Conservation (phyloP, 768 basidiomycete genomes). For the Sarcodon aspratus region DNA sequence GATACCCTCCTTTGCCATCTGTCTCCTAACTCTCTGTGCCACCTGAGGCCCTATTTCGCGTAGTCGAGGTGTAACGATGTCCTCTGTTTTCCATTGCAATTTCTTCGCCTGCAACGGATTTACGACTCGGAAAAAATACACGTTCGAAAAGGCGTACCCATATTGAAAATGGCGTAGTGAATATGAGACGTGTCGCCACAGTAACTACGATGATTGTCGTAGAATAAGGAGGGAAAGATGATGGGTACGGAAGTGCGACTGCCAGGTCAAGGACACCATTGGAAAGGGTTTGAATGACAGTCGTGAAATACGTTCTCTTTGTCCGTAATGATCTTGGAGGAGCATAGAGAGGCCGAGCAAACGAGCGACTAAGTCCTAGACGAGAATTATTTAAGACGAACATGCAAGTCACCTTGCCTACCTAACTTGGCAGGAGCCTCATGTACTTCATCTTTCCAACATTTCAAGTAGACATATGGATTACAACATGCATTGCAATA, state of each 20-base stretch:
- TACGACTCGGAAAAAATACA: constrained; percentile 5
- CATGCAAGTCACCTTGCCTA: not conserved
- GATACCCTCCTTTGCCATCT: constrained; percentile 47
- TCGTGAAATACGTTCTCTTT: constrained; percentile 11
- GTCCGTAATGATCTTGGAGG: not conserved
- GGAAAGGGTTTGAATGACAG: constrained; percentile 12
- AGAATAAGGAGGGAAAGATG: constrained; percentile 59
- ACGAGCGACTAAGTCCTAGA: constrained; percentile 5
- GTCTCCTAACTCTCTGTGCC: constrained; percentile 19
- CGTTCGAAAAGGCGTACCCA: constrained; percentile 43
- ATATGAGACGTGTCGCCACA: constrained; percentile 41
- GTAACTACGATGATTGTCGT: constrained; percentile 66
- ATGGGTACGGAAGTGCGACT: constrained; percentile 59
- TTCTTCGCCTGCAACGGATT: constrained; percentile 39
- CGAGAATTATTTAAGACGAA: constrained; percentile 7
- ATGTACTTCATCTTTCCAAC: too few relatives aligned
- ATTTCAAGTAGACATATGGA: not conserved
- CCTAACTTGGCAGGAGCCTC: too few relatives aligned
- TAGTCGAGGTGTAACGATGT: constrained; percentile 47
- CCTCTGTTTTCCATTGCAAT: constrained; percentile 48
- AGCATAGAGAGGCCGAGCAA: constrained; percentile 1
- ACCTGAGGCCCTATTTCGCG: constrained; percentile 33
- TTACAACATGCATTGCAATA: not conserved
- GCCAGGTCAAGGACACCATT: constrained; percentile 72
- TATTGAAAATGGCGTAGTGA: constrained; percentile 60